A percentile compares a stretch with the other conserved stretches of the same genome.
Conservation (phyloP, 257 asterid genomes). For the Rauvolfia tetraphylla region DNA sequence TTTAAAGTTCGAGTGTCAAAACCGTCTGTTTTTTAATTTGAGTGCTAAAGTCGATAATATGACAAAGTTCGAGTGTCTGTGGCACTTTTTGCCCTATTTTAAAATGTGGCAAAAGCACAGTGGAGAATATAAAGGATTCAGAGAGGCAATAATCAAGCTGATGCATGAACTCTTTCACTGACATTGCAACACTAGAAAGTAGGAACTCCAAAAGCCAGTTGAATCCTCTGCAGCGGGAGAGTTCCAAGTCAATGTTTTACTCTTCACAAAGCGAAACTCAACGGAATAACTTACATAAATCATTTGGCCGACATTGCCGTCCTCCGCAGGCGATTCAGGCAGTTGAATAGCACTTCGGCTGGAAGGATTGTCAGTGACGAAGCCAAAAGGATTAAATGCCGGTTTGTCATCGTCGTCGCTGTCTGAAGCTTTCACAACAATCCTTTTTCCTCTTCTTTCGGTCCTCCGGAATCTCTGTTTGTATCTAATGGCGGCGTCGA, state of each 20-base stretch:
- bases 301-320: slow-evolving; percentile 96
- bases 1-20: too few species aligned
- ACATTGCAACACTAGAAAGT: neutral
- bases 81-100: too few species aligned
- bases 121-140: neutral
- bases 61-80: too few species aligned
- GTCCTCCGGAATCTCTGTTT: neutral
- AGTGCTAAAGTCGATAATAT: too few species aligned
- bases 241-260: neutral
- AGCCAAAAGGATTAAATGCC: slow-evolving; percentile 86
- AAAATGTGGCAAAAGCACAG: neutral
- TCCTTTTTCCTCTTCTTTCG: slow-evolving; percentile 24
- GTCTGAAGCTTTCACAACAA: slow-evolving; percentile 54
- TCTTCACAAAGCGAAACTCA: neutral
- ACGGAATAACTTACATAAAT: slow-evolving; percentile 48
- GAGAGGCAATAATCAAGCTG: neutral
- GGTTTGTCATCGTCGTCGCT: slow-evolving; percentile 64
- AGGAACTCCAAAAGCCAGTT: neutral
- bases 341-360: slow-evolving; percentile 92
- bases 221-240: neutral
- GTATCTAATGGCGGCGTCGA: neutral
- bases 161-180: neutral
- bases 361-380: slow-evolving; percentile 92
- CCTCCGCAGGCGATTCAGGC: slow-evolving; percentile 93
- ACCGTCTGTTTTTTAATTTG: too few species aligned